A percentile compares a stretch with the other conserved stretches of the same genome.
Conservation (phyloP, 2,329 filamentous ascomycete genomes). For the Apiospora phragmitis region DNA sequence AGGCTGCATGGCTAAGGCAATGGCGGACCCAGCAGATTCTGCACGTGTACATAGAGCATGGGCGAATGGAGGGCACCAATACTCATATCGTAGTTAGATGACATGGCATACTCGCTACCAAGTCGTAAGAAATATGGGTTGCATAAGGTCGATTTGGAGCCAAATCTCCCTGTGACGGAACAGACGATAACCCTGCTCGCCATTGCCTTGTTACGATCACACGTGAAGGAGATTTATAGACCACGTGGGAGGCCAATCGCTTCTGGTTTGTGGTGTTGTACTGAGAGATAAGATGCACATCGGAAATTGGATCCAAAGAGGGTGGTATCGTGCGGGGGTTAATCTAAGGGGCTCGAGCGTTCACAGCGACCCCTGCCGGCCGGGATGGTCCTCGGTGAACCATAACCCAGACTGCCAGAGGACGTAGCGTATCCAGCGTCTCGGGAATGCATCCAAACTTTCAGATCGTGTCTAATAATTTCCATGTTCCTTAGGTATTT, state of each 20-base stretch:
- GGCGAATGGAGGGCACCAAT: neutral
- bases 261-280: conserved; percentile 14
- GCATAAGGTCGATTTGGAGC: neutral
- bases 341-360: neutral
- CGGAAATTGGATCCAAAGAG: conserved; percentile 15
- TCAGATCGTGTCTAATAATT: neutral
- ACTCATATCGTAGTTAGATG: neutral
- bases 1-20: neutral
- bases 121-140: neutral
- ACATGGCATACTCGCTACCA: conserved; percentile 2
- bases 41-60: neutral
- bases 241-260: conserved; percentile 10
- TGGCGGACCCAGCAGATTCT: neutral
- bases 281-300: neutral
- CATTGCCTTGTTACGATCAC: neutral
- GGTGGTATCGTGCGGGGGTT: conserved; percentile 10
- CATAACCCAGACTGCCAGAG: neutral
- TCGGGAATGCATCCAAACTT: neutral
- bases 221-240: neutral
- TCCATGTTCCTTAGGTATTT: neutral
- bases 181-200: neutral
- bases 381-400: neutral
- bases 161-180: neutral
- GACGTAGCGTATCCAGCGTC: neutral
- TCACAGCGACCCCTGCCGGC: neutral